Base-by-base conservation (phyloP, 2,329 filamentous ascomycete genomes). In the Aspergillus phoenicis region DNA sequence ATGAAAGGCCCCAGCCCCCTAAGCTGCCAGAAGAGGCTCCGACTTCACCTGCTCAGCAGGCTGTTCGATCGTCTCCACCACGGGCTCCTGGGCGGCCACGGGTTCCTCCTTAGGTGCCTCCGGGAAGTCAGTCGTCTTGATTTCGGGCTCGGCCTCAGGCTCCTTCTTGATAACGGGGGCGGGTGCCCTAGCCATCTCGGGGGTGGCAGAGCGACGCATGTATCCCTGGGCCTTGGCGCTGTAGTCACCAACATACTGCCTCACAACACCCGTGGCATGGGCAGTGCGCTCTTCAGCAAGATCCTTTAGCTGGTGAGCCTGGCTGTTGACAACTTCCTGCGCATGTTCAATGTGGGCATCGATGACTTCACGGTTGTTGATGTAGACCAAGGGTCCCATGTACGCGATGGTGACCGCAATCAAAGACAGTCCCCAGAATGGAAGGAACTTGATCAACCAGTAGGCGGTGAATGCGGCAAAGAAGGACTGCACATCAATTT, bases 361-460 rank as follows among this genome's bases (percentile, higher is more conserved):
- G 66, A 89, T 88, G 66, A 85, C 70, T 66, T 88, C 85, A 70
- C 84, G 84, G 82, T 89, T 88, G 78, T 82, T 83, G 70, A 88
- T 82, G 79, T 89, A 89, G 72, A 87, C 69, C 60, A 89, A 80
- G 56, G 87, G 87, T 45, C 79, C 82, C 58, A 88, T 78, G 78
- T 86, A 89, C 70, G 84, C 75, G 65, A 83, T 73, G 59, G 80
- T 79, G 62, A 84, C 84, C 58, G 78, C 81, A 70, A 88, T 80
- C 65, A 89, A 77, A 57, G 83, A 77, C 65, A 89, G 77, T 30
- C 85, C 86, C 87, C 87, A 89, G 67, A 87, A 77, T n/a, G 87
- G 87, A 64, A 87, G 78, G 70, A 87, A 81, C 76, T 87, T 87
- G 79, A 89, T 85, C 68, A 89, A 79, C 81, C 83, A 87, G 80